phyloP scores from a whole-genome alignment of 768 basidiomycete genomes.

The Hebeloma cylindrosporum region DNA sequence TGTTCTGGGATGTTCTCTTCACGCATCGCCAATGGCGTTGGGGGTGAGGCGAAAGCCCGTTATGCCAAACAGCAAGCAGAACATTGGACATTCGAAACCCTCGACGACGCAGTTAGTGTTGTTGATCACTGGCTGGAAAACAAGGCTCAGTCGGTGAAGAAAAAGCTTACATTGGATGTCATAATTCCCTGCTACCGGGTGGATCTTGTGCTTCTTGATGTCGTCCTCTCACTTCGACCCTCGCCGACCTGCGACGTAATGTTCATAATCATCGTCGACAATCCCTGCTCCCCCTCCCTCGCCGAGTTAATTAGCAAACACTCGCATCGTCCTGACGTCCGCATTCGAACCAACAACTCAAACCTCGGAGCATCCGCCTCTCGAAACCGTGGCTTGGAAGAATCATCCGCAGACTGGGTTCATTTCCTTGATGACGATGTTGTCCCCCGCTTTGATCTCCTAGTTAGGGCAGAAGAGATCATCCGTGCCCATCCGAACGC shows the following conservation, averaged over 20 bases:
- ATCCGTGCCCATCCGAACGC: conserved; percentile 48
- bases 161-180: conserved; percentile 52
- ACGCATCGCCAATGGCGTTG: conserved; percentile 44
- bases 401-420: conserved; percentile 58
- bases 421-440: conserved; percentile 65
- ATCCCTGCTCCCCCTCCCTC: conserved; percentile 44
- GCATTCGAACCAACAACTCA: conserved; percentile 47
- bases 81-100: conserved; percentile 50
- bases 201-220: conserved; percentile 40
- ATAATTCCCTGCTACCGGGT: conserved; percentile 60
- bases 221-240: conserved; percentile 43
- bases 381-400: conserved; percentile 53
- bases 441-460: conserved; percentile 39
- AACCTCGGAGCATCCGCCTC: conserved; percentile 56
- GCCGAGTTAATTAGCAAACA: conserved; percentile 40
- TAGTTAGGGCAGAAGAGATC: conserved; percentile 44
- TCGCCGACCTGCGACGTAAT: conserved; percentile 45
- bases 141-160: conserved; percentile 21
- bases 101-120: conserved; percentile 39
- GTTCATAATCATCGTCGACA: conserved; percentile 60
- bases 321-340: conserved; percentile 46
- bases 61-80: conserved; percentile 44
- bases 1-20: conserved; percentile 45
- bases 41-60: conserved; percentile 45
- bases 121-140: conserved; percentile 38